A percentile compares a stretch with the other conserved stretches of the same genome.
Conservation (phyloP, 441 rosid genomes). For the Pelargonium cotyledonis region DNA sequence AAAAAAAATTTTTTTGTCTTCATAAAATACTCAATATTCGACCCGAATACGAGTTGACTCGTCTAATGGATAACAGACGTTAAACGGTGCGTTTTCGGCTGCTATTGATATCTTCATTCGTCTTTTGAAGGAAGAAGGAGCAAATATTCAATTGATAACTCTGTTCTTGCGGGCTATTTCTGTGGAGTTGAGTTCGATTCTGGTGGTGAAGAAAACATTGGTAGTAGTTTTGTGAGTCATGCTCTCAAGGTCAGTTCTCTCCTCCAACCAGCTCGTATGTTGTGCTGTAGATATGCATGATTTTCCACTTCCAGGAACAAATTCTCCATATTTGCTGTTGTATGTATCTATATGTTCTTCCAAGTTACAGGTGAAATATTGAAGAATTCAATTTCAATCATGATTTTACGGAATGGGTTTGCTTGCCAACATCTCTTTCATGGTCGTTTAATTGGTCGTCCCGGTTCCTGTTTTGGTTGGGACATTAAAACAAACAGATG, state of each 20-base stretch:
- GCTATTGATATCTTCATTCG: no score
- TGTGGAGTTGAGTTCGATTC: background rate
- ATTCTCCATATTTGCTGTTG: background rate
- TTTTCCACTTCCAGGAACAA: background rate
- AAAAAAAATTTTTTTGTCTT: no score
- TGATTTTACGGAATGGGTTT: slow-evolving; percentile 25
- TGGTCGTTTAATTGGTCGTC: slow-evolving; percentile 16
- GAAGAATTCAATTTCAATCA: slow-evolving; percentile 29
- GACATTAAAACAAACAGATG: slow-evolving; percentile 25
- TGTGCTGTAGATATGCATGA: background rate
- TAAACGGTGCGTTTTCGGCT: no score
- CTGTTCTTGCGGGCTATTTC: no score
- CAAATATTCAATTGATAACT: no score
- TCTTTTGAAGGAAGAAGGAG: no score
- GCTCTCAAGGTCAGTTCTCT: background rate
- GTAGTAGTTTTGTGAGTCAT: background rate
- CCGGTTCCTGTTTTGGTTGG: slow-evolving; percentile 18
- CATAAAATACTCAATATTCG: no score
- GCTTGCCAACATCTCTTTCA: slow-evolving; percentile 19
- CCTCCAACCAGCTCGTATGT: background rate
- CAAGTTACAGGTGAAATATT: slow-evolving; percentile 34
- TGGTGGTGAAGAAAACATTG: background rate
- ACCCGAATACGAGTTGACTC: no score
- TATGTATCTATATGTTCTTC: background rate
- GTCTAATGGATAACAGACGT: no score